These are phyloP conservation scores for Colletotrichum camelliae DNA, from an alignment of 2,329 filamentous ascomycete species.

Conservation along the genomic window DNA sequence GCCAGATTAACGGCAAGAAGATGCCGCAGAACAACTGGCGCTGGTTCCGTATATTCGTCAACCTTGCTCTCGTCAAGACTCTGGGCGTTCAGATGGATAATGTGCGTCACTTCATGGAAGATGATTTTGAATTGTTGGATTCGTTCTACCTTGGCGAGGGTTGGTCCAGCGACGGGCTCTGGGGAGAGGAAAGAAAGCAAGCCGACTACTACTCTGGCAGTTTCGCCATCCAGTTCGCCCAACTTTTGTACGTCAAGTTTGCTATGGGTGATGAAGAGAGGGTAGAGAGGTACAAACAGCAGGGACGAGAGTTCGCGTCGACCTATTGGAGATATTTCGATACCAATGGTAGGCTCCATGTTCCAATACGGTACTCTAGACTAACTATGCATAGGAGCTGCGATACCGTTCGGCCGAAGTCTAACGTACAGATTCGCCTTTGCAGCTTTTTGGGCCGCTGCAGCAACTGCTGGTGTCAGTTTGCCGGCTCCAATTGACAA, in stretches of 20 bases:
- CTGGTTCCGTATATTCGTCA: slow-evolving; percentile 50
- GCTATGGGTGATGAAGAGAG: slow-evolving; percentile 39
- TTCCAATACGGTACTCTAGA: accelerated
- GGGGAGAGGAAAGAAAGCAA: slow-evolving; percentile 39
- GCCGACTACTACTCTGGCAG: slow-evolving; percentile 52
- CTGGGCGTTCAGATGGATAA: slow-evolving; percentile 36
- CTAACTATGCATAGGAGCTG: slow-evolving; percentile 36
- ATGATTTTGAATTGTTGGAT: slow-evolving; percentile 43
- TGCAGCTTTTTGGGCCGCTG: slow-evolving; percentile 46
- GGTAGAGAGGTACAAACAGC: slow-evolving; percentile 34
- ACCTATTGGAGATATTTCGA: slow-evolving; percentile 49
- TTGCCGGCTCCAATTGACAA: slow-evolving; percentile 37
- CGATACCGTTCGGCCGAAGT: slow-evolving; percentile 50
- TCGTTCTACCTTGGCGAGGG: slow-evolving; percentile 43
- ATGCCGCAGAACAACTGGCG: slow-evolving; percentile 50
- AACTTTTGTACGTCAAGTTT: slow-evolving; percentile 44
- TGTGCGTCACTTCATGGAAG: slow-evolving; percentile 34
- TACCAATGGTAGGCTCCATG: slow-evolving; percentile 32
- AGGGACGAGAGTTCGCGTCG: slow-evolving; percentile 39
- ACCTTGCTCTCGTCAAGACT: slow-evolving; percentile 42
- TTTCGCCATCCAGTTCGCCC: slow-evolving; percentile 50
- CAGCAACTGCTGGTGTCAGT: slow-evolving; percentile 39
- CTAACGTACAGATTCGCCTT: slow-evolving; percentile 51
- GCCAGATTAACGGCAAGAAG: slow-evolving; percentile 41
- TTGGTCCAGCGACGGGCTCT: slow-evolving; percentile 47